Evolutionary conservation across 257 asterid species (phyloP).

Genomic region (Craterostigma plantagineum): DNA sequence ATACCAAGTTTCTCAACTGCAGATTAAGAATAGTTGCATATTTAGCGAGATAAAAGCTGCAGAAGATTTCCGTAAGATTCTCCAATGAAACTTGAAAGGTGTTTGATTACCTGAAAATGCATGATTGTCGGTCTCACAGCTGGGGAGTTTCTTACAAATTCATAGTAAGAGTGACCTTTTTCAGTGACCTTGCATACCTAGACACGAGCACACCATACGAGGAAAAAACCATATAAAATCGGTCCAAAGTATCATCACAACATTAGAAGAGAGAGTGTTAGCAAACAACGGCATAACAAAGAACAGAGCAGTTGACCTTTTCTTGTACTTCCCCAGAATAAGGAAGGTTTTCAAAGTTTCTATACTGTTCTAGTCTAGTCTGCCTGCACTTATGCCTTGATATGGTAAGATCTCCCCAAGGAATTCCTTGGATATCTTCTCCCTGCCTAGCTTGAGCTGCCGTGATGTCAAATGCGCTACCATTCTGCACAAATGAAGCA

Average conservation of each 20-base stretch:
- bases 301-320: conserved; percentile 27
- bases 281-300: conserved; percentile 5
- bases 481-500: conserved; percentile 20
- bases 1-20: too few relatives aligned
- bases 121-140: conserved; percentile 76
- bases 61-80: background rate
- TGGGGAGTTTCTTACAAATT: conserved; percentile 65
- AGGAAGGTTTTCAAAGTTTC: conserved; percentile 70
- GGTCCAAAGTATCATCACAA: background rate
- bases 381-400: conserved; percentile 68
- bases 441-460: conserved; percentile 86
- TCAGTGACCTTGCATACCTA: conserved; percentile 62
- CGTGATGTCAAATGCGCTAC: conserved; percentile 53
- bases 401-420: conserved; percentile 76
- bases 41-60: too few relatives aligned
- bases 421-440: conserved; percentile 91
- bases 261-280: background rate
- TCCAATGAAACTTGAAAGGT: conserved; percentile 3
- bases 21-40: too few relatives aligned
- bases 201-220: conserved; percentile 4
- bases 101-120: conserved; percentile 68
- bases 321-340: conserved; percentile 54
- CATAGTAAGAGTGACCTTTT: conserved; percentile 39
- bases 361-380: conserved; percentile 69
- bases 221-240: conserved; percentile 1